phyloP scores from a whole-genome alignment of 441 rosid genomes.

The Populus hybrid region DNA sequence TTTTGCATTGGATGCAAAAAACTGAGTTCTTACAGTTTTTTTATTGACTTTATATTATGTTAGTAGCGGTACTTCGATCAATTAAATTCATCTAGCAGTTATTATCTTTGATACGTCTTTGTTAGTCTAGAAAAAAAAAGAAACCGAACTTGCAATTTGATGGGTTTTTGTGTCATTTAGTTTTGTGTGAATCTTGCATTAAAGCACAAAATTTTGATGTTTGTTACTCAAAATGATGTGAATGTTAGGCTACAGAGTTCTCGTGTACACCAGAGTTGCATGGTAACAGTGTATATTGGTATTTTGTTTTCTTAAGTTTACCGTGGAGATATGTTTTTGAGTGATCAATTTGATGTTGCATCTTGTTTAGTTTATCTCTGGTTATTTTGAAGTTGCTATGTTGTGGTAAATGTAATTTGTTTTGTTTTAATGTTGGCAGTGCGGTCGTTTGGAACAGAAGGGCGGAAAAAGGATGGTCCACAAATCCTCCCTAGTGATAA shows the following conservation, averaged over 20 bases:
- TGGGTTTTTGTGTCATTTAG: neutral
- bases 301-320: neutral
- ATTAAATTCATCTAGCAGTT: too few species aligned
- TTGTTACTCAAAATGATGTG: neutral
- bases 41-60: neutral
- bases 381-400: neutral
- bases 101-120: neutral
- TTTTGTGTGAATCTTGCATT: neutral
- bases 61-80: neutral
- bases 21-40: neutral
- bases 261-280: neutral
- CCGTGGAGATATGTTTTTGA: neutral
- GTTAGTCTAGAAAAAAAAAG: neutral
- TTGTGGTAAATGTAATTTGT: neutral
- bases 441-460: constrained; percentile 96
- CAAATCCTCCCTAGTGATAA: constrained; percentile 71
- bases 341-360: neutral
- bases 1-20: neutral
- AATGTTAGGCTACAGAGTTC: neutral
- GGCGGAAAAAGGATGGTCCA: constrained; percentile 84
- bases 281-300: neutral
- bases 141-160: neutral
- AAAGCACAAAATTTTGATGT: neutral
- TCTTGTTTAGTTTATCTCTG: neutral
- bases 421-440: constrained; percentile 34